phyloP scores from a whole-genome alignment of 768 basidiomycete species.

The Suillus tomentosus region DNA sequence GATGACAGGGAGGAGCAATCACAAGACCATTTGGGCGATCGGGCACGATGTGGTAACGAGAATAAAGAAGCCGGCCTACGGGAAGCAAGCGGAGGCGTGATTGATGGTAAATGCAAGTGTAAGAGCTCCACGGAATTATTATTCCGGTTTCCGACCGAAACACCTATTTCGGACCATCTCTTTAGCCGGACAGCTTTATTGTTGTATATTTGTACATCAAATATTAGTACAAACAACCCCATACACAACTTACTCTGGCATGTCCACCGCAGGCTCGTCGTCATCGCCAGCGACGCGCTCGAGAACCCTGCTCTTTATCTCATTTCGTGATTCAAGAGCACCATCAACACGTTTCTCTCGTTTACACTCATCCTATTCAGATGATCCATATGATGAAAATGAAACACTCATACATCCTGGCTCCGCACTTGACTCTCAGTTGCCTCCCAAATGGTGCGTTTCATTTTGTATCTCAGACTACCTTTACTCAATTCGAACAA shows the following conservation, averaged over 20 bases:
- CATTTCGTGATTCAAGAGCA: constrained; percentile 80
- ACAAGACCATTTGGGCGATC: constrained; percentile 35
- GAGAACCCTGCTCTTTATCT: constrained; percentile 90
- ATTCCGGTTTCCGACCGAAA: background rate
- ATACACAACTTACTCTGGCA: constrained; percentile 30
- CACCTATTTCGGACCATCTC: background rate
- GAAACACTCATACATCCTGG: constrained; percentile 57
- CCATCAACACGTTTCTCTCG: constrained; percentile 44
- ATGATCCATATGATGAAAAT: constrained; percentile 62
- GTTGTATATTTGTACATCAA: constrained; percentile 23
- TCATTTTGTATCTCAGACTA: background rate
- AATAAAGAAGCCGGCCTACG: constrained; percentile 9
- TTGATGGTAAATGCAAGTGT: background rate
- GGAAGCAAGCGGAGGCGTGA: constrained; percentile 13
- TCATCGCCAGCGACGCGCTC: constrained; percentile 69
- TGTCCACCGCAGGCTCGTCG: constrained; percentile 35
- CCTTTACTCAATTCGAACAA: constrained; percentile 10
- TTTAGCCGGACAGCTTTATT: constrained; percentile 15
- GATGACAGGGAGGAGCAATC: constrained; percentile 23
- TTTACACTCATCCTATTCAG: constrained; percentile 40
- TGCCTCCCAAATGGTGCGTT: constrained; percentile 90
- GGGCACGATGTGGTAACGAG: constrained; percentile 26
- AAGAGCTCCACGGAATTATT: constrained; percentile 1
- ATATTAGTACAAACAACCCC: constrained; percentile 20
- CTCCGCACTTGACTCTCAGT: constrained; percentile 47